Evolutionary conservation across 257 asterid species (phyloP).

Genomic region (Penstemon eatonii): DNA sequence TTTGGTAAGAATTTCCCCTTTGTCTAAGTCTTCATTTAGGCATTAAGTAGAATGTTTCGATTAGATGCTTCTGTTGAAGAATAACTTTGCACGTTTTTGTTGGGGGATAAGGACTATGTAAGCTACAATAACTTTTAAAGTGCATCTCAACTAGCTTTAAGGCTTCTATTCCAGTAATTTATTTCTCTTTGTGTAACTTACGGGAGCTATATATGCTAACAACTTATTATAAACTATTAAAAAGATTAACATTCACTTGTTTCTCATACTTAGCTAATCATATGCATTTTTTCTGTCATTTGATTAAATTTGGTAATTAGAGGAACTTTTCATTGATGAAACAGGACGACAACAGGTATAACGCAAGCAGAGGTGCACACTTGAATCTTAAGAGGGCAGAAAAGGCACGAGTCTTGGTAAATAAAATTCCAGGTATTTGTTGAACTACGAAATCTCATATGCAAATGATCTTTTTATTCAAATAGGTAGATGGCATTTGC

Average conservation of each 20-base stretch:
- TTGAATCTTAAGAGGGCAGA: slow-evolving; percentile 80
- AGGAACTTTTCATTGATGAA: slow-evolving; percentile 17
- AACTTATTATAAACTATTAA: not conserved
- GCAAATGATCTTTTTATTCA: not conserved
- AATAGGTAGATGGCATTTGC: not conserved
- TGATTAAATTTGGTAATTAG: slow-evolving; percentile 1
- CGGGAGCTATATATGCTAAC: not conserved
- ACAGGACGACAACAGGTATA: slow-evolving; percentile 78
- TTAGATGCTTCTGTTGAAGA: not conserved
- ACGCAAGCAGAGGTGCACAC: slow-evolving; percentile 78
- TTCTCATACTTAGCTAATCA: not conserved
- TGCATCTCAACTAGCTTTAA: not conserved
- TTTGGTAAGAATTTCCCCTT: too few species aligned
- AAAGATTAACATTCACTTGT: not conserved
- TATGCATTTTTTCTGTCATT: not conserved
- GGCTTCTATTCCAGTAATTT: not conserved
- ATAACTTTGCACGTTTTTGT: too few species aligned
- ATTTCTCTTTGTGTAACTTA: not conserved
- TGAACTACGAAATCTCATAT: slow-evolving; percentile 7
- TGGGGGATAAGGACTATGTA: not conserved
- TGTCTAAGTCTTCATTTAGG: not conserved
- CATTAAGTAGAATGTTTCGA: not conserved
- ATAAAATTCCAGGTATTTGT: slow-evolving; percentile 63
- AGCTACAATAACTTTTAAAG: not conserved
- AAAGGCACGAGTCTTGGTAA: slow-evolving; percentile 62